Evolutionary conservation across 331 rosid genomes (phyloP), one percentile per base, ranked within the genome.

Genomic region (Rhamnella rubrinervis): DNA sequence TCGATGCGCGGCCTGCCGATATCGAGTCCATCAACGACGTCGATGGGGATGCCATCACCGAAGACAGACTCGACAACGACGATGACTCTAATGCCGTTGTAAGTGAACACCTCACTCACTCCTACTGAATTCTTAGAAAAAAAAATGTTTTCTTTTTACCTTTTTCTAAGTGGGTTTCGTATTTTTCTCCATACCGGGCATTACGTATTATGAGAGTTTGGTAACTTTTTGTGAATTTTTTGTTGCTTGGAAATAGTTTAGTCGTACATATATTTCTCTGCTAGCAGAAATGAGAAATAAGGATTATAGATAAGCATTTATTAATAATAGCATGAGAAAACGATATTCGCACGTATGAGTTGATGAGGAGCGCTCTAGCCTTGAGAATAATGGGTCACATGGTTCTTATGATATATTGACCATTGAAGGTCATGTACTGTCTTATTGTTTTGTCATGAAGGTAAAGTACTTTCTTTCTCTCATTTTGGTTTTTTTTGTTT

Each of bases 281-380:
- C 49, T 8, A 8, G 13, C 12, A 8, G 49, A 41, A 41, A 41
- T 41, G 14, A 41, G 13, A 41, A 41, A 8, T 41, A 8, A 41
- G 2, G 2, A 41, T 41, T 40, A 6, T 40, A 23, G 47, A 40
- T 40, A 6, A 41, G n/a, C n/a, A n/a, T n/a, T n/a, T n/a, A n/a
- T n/a, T n/a, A n/a, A n/a, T n/a, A n/a, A n/a, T n/a, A n/a, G 13
- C 2, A 41, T 41, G 13, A 8, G 10, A 2, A 8, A 41, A 8
- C 13, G 31, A 26, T 39, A 39, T 8, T 39, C 11, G 44, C 44
- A 39, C 60, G 91, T 85, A 28, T 87, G 87, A 74, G 96, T 77
- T 68, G 98, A 93, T 17, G 91, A 93, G 17, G 95, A 93, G 63
- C 89, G 86, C 20, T 78, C 97, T 3, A 84, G 92, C 69, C 86